phyloP scores from a whole-genome alignment of 176 grass and related monocot species.

The Oryza punctata region DNA sequence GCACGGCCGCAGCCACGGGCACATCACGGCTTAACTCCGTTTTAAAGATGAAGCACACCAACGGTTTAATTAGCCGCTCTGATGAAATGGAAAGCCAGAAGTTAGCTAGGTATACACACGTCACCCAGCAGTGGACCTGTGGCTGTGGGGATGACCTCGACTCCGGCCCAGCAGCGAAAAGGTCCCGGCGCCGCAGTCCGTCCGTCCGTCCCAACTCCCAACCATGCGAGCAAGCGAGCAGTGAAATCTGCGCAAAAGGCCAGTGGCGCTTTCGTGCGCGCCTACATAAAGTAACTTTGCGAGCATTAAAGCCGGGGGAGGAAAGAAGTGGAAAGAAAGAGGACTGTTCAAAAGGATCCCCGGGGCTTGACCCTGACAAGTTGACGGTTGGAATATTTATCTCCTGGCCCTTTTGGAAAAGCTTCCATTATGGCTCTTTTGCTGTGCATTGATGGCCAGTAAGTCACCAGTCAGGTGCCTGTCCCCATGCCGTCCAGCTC shows the following conservation, averaged over 20 bases:
- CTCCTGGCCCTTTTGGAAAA: constrained; percentile 37
- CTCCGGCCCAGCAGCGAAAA: constrained; percentile 5
- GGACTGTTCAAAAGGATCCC: background rate
- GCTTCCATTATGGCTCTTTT: constrained; percentile 14
- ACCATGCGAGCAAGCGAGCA: background rate
- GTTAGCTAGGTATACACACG: constrained; percentile 1
- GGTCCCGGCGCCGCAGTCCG: constrained; percentile 23
- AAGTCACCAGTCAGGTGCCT: constrained; percentile 39
- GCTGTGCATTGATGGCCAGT: constrained; percentile 29
- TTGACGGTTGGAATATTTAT: constrained; percentile 55
- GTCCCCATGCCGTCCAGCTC: background rate
- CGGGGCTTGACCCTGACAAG: constrained; percentile 30
- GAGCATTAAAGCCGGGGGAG: constrained; percentile 23
- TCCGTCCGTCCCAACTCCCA: constrained; percentile 28
- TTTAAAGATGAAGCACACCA: background rate
- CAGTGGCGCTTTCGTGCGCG: background rate
- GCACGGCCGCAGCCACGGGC: background rate
- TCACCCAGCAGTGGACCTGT: background rate
- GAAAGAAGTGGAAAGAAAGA: background rate
- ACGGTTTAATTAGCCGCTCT: constrained; percentile 28
- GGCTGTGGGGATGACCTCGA: background rate
- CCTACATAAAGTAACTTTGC: constrained; percentile 33
- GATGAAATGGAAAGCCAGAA: background rate
- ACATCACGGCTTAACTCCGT: background rate
- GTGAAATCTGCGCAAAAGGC: constrained; percentile 15